These are phyloP conservation scores for Pyrenula aspistea DNA, from an alignment of 495 filamentous ascomycete genomes.

Conservation along the genomic window DNA sequence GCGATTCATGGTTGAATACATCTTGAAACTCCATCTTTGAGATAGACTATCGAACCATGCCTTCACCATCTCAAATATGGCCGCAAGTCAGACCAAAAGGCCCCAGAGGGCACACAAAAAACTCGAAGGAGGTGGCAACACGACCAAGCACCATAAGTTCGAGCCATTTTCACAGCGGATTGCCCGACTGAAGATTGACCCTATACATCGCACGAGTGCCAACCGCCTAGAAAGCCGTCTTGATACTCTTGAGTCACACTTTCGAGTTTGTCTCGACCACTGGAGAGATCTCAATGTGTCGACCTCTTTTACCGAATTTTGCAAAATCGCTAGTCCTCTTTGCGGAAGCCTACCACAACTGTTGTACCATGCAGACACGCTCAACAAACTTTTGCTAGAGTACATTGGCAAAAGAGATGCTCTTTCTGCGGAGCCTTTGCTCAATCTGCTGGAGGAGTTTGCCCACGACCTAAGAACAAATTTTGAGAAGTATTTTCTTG, in stretches of 20 bases:
- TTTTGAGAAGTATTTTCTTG: slow-evolving; percentile 78
- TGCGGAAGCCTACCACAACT: slow-evolving; percentile 88
- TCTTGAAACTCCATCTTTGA: too few relatives aligned
- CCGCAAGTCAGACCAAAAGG: slow-evolving; percentile 49
- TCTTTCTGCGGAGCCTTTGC: slow-evolving; percentile 68
- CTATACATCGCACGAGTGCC: slow-evolving; percentile 71
- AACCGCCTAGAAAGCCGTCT: slow-evolving; percentile 55
- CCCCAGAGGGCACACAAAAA: slow-evolving; percentile 48
- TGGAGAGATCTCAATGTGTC: slow-evolving; percentile 89
- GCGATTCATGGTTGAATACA: too few relatives aligned
- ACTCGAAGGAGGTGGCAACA: slow-evolving; percentile 44
- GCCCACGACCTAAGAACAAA: slow-evolving; percentile 80
- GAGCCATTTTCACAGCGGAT: slow-evolving; percentile 90
- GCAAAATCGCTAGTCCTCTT: slow-evolving; percentile 56
- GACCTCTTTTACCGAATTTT: slow-evolving; percentile 61
- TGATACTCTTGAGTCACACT: slow-evolving; percentile 54
- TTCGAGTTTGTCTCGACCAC: slow-evolving; percentile 66
- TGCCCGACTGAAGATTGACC: slow-evolving; percentile 86
- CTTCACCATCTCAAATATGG: slow-evolving; percentile 24
- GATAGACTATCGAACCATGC: neutral
- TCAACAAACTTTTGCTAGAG: slow-evolving; percentile 64
- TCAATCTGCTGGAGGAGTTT: slow-evolving; percentile 76
- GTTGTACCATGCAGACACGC: slow-evolving; percentile 71
- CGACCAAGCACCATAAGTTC: slow-evolving; percentile 74
- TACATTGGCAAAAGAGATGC: slow-evolving; percentile 68